phyloP scores from a whole-genome alignment of 192 early-diverging fungal genomes.

The Coemansia aciculifera region DNA sequence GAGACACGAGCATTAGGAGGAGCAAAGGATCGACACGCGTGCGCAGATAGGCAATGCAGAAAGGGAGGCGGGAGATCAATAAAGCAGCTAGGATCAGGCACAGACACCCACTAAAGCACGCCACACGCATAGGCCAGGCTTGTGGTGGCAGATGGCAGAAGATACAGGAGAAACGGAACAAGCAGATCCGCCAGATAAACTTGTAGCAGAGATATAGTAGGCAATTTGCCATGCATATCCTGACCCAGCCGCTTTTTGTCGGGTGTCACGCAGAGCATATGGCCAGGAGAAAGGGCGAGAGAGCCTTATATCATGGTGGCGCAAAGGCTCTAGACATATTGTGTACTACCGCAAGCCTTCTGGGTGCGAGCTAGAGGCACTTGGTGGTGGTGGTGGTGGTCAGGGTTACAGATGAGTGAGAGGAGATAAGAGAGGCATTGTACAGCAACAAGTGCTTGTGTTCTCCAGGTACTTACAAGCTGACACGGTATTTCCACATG shows the following conservation, averaged over 20 bases:
- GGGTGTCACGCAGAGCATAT: neutral
- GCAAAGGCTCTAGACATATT: conserved; percentile 1
- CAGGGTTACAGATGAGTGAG: conserved; percentile 4
- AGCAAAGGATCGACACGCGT: conserved; percentile 11
- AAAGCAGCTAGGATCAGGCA: neutral
- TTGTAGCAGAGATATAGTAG: conserved; percentile 6
- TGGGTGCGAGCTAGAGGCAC: neutral
- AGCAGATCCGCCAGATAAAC: conserved; percentile 1
- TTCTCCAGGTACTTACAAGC: conserved; percentile 65
- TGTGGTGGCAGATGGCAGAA: neutral
- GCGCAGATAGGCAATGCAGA: conserved; percentile 9
- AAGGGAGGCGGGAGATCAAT: conserved; percentile 8
- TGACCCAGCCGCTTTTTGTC: conserved; percentile 3
- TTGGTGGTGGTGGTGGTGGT: neutral
- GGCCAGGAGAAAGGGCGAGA: neutral
- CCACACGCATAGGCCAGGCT: neutral
- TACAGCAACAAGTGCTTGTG: neutral
- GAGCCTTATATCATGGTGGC: neutral
- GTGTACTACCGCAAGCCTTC: neutral
- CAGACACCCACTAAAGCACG: neutral
- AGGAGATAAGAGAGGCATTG: neutral
- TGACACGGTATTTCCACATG: conserved; percentile 74
- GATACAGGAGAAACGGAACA: neutral
- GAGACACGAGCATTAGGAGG: neutral
- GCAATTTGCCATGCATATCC: conserved; percentile 10